Evolutionary conservation across 179 eudicot genomes (phyloP).

Genomic region (Actinidia polygama): DNA sequence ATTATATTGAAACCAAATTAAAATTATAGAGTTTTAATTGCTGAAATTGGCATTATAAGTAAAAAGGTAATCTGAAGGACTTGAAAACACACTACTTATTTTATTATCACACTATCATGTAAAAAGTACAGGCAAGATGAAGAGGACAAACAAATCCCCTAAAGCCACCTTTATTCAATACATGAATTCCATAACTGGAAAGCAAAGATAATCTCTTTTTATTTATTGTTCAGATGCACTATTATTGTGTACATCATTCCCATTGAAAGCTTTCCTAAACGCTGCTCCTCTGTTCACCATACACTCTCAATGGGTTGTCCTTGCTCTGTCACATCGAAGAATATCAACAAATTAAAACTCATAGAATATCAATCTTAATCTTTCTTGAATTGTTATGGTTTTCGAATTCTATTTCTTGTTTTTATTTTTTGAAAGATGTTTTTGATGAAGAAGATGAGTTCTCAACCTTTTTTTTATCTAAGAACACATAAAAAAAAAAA

Average conservation of each 20-base stretch:
- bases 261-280: constrained; percentile 26
- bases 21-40: too few relatives aligned
- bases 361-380: not conserved
- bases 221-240: not conserved
- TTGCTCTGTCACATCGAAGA: constrained; percentile 50
- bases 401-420: not conserved
- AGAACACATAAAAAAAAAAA: too few relatives aligned
- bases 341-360: not conserved
- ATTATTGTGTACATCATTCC: not conserved
- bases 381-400: not conserved
- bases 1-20: too few relatives aligned
- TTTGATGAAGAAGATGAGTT: not conserved
- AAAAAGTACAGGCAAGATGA: not conserved
- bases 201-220: not conserved
- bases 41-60: too few relatives aligned
- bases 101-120: not conserved
- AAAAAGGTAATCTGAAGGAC: too few relatives aligned
- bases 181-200: not conserved
- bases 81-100: too few relatives aligned
- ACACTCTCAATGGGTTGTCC: constrained; percentile 60
- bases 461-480: too few relatives aligned
- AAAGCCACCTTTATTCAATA: not conserved
- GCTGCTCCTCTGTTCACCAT: constrained; percentile 45
- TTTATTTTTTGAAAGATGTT: not conserved
- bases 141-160: constrained; percentile 2